Base-by-base conservation (phyloP, 306 rosid species). In the Cicer bijugum region DNA sequence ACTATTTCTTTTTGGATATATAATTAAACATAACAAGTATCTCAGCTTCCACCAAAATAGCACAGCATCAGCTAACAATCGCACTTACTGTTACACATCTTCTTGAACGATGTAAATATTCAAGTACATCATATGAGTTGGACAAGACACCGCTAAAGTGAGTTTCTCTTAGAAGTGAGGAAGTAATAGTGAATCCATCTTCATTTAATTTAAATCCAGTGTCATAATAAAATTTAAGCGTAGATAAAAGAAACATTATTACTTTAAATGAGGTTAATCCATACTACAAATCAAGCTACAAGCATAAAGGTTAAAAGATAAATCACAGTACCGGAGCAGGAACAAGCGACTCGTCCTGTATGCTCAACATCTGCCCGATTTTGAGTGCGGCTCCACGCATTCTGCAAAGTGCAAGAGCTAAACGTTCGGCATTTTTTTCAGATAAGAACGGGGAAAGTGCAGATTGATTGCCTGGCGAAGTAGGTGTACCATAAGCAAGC, bases 381-480 rank as follows among this genome's bases (percentile, higher is more conserved):
- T 94, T 91, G 23, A 94, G 93, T 1, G 97, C 96, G 35, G 98
- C 97, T 70, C 98, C 98, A 60, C 96, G 94, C 97, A 91, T 94
- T 82, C 97, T 77, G 78, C 97, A 91, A 39, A 94, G 85, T 12
- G 95, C 95, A 75, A 88, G 88, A 78, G 96, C 98, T 82, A 94
- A 85, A 28, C 92, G 92, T 63, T 94, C 88, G 14, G 97, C 97
- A 75, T 91, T 94, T 58, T 87, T 81, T 44, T 84, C 90, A 35
- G 97, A 94, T 43, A 94, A 70, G 78, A 83, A 91, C 2, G 98
- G 90, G 46, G 98, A 91, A 52, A 81, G 42, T 8, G 78, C 83
- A 45, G 88, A 60, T 35, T 81, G 89, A 42, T 89, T 81, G 75
- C 78, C 86, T 38, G 73, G 78, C 0, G 83, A 64, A 79, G 6